Percentiles rank a stretch among this genome's conserved stretches.
These are phyloP conservation scores for Gracilaria domingensis DNA, from an alignment of 23 red algal genomes.

Conservation along the genomic window DNA sequence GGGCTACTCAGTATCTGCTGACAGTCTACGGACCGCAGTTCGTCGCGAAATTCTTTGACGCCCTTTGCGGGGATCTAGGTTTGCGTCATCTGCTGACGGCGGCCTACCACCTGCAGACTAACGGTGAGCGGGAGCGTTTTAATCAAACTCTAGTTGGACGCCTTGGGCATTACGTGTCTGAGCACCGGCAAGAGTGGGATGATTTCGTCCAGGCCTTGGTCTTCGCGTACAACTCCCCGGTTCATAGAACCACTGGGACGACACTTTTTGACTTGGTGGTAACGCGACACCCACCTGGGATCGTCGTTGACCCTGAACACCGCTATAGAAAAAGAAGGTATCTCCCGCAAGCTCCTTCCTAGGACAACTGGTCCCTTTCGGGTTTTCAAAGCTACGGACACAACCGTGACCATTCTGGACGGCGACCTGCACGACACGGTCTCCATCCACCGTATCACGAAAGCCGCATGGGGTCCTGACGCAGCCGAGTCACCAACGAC, in stretches of 20 bases:
- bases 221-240: slow-evolving; percentile 4
- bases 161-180: slow-evolving; percentile 4
- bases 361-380: too few relatives aligned
- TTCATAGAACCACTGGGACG: slow-evolving; percentile 1
- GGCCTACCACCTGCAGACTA: slow-evolving; percentile 36
- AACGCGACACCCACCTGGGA: slow-evolving; percentile 6
- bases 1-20: not conserved
- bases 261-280: slow-evolving; percentile 30
- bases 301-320: too few relatives aligned
- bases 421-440: too few relatives aligned
- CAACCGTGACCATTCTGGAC: too few relatives aligned
- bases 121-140: slow-evolving; percentile 18
- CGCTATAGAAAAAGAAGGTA: too few relatives aligned
- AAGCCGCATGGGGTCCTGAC: too few relatives aligned
- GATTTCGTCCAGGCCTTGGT: slow-evolving; percentile 5
- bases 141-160: not conserved
- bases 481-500: too few relatives aligned
- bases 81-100: slow-evolving; percentile 5
- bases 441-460: too few relatives aligned
- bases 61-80: slow-evolving; percentile 18
- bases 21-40: slow-evolving; percentile 3
- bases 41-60: slow-evolving; percentile 13
- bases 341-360: too few relatives aligned
- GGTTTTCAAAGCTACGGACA: too few relatives aligned
- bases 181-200: slow-evolving; percentile 29